A percentile compares a stretch with the other conserved stretches of the same genome.
These are phyloP conservation scores for Extremus antarcticus DNA, from an alignment of 495 filamentous ascomycete genomes.

Conservation along the genomic window DNA sequence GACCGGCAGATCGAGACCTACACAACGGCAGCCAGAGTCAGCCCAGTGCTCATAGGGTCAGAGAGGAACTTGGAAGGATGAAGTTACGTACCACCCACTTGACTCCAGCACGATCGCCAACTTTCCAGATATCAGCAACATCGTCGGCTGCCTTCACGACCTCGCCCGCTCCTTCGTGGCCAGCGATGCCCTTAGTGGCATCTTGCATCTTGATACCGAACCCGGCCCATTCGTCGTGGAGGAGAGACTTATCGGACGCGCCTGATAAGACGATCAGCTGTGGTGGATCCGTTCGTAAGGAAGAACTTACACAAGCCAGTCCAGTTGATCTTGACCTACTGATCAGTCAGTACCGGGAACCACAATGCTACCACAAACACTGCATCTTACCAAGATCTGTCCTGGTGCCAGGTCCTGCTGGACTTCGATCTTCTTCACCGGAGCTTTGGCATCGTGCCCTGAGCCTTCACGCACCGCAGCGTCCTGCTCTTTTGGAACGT, in stretches of 20 bases:
- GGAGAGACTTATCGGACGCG: constrained; percentile 21
- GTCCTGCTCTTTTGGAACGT: constrained; percentile 11
- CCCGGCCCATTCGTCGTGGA: constrained; percentile 24
- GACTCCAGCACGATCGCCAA: constrained; percentile 25
- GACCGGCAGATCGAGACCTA: constrained; percentile 17
- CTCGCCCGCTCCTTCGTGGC: constrained; percentile 29
- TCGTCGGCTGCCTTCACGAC: constrained; percentile 23
- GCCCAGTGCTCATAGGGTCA: too few relatives aligned
- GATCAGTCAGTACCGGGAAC: background rate
- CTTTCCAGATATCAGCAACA: constrained; percentile 20
- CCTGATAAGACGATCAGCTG: constrained; percentile 32
- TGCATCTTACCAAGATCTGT: constrained; percentile 12
- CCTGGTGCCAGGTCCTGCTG: constrained; percentile 6
- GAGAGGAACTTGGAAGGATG: too few relatives aligned
- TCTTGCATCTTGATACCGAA: constrained; percentile 17
- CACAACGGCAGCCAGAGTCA: background rate
- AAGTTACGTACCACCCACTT: constrained; percentile 20
- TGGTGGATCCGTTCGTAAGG: constrained; percentile 41
- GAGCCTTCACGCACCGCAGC: constrained; percentile 14
- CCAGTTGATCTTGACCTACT: constrained; percentile 18
- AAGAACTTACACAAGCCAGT: constrained; percentile 3
- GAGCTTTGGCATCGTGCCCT: constrained; percentile 13
- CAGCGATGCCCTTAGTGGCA: constrained; percentile 24
- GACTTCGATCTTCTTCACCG: constrained; percentile 8
- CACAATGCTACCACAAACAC: background rate